These are phyloP conservation scores for Draba incana DNA, from an alignment of 345 rosid species.

Conservation along the genomic window DNA sequence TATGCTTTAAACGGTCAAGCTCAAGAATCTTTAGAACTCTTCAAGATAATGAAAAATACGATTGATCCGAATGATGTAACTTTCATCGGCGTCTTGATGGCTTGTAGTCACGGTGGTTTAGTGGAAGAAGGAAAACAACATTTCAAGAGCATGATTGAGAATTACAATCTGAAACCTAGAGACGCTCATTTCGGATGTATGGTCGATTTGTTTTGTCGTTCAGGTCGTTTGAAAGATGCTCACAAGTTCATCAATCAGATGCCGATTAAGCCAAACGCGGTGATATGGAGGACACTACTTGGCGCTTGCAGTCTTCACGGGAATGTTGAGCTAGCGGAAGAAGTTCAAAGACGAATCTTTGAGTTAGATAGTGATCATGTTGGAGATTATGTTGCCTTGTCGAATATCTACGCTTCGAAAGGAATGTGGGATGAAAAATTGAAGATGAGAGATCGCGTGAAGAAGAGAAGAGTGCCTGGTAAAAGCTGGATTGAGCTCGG, in stretches of 20 bases:
- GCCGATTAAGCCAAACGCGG: constrained; percentile 40
- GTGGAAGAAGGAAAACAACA: constrained; percentile 45
- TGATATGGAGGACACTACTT: constrained; percentile 47
- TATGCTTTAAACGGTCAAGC: constrained; percentile 49
- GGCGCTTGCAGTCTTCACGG: constrained; percentile 42
- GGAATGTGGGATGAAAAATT: constrained; percentile 49
- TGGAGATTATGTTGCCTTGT: constrained; percentile 44
- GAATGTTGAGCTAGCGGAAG: constrained; percentile 40
- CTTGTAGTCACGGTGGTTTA: constrained; percentile 50
- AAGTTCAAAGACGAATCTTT: constrained; percentile 37
- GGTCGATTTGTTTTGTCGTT: constrained; percentile 46
- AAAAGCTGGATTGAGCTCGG: constrained; percentile 47
- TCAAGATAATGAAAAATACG: constrained; percentile 43
- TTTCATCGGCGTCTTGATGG: constrained; percentile 52
- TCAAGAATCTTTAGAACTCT: constrained; percentile 42
- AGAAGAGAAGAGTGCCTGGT: constrained; percentile 50
- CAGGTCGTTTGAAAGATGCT: constrained; percentile 47
- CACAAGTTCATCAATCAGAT: constrained; percentile 38
- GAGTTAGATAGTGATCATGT: constrained; percentile 40
- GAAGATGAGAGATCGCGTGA: constrained; percentile 38
- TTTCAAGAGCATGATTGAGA: constrained; percentile 43
- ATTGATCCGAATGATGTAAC: constrained; percentile 47
- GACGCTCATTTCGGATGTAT: constrained; percentile 50
- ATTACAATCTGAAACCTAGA: constrained; percentile 48
- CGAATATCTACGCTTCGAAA: constrained; percentile 49